These are phyloP conservation scores for Suillus paluster DNA, from an alignment of 768 basidiomycete species.

Conservation along the genomic window DNA sequence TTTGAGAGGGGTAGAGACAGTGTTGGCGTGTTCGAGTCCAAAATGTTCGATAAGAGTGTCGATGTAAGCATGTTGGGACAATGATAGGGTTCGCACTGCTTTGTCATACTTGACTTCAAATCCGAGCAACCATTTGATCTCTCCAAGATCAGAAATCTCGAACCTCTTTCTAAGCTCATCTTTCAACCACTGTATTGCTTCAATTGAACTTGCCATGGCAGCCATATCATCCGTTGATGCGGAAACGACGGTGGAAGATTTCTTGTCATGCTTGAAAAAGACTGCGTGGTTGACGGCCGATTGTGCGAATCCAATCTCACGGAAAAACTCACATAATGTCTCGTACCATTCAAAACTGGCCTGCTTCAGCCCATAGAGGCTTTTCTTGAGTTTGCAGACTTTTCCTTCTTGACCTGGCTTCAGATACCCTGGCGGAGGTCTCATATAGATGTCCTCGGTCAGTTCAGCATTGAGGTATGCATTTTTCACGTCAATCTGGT, in stretches of 20 bases:
- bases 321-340: slow-evolving; percentile 4
- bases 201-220: not conserved
- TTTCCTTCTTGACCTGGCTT: slow-evolving; percentile 7
- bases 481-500: slow-evolving; percentile 17
- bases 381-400: slow-evolving; percentile 29
- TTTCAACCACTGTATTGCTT: slow-evolving; percentile 4
- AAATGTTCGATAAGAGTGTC: slow-evolving; percentile 8
- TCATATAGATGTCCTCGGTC: slow-evolving; percentile 25
- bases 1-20: not conserved
- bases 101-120: slow-evolving; percentile 32
- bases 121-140: slow-evolving; percentile 36
- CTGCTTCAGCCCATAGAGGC: slow-evolving; percentile 38
- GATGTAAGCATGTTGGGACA: slow-evolving; percentile 38
- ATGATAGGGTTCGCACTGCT: slow-evolving; percentile 22
- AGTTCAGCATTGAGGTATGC: slow-evolving; percentile 22
- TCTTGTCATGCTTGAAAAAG: slow-evolving; percentile 8
- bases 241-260: slow-evolving; percentile 1
- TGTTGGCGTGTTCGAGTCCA: not conserved
- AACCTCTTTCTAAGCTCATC: slow-evolving; percentile 29
- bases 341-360: not conserved
- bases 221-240: slow-evolving; percentile 15
- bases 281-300: slow-evolving; percentile 8
- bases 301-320: slow-evolving; percentile 6
- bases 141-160: slow-evolving; percentile 36
- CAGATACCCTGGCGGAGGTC: slow-evolving; percentile 24